Conservation (phyloP, 345 rosid species). For the Aquilaria malaccensis region DNA sequence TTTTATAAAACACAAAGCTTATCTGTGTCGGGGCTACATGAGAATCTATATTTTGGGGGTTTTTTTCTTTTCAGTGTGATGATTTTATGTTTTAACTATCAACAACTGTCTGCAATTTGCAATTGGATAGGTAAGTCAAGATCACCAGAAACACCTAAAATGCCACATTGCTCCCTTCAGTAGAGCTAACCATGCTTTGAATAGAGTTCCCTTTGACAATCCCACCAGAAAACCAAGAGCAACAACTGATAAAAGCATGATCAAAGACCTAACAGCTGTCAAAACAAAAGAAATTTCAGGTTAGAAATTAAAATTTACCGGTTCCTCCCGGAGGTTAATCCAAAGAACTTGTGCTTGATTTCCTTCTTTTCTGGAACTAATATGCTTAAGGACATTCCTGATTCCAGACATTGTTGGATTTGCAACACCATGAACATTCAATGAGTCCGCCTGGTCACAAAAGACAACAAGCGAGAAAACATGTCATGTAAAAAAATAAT, state of each 20-base stretch:
- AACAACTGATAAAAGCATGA: constrained; percentile 1
- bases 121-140: too few relatives aligned
- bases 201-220: too few relatives aligned
- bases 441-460: constrained; percentile 57
- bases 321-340: constrained; percentile 97
- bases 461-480: constrained; percentile 1
- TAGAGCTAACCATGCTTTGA: too few relatives aligned
- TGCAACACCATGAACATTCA: constrained; percentile 88
- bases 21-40: too few relatives aligned
- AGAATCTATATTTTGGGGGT: too few relatives aligned
- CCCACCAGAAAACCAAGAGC: not conserved
- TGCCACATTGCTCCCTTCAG: too few relatives aligned
- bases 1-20: too few relatives aligned
- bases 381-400: constrained; percentile 75
- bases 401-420: constrained; percentile 86
- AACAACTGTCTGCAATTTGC: too few relatives aligned
- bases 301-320: constrained; percentile 36
- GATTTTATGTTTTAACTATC: too few relatives aligned
- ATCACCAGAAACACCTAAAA: too few relatives aligned
- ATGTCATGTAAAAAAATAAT: too few relatives aligned
- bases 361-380: constrained; percentile 64
- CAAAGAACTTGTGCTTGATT: constrained; percentile 61
- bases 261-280: not conserved
- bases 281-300: not conserved
- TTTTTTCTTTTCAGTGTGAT: too few relatives aligned